Evolutionary conservation across 2,329 filamentous ascomycete species (phyloP).

Genomic region (Colletotrichum lupini): DNA sequence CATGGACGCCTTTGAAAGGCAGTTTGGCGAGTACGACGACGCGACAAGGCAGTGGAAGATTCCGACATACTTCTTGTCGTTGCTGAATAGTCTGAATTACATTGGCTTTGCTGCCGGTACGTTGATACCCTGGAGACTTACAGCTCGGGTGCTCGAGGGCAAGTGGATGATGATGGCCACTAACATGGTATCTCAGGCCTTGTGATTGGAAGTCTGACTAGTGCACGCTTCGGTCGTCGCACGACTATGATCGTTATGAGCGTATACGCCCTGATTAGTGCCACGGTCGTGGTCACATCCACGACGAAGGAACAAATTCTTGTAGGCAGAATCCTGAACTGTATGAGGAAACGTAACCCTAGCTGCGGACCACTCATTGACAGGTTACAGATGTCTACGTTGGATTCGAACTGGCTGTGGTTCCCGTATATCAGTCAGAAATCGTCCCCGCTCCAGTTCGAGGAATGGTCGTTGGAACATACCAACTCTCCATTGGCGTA

Average conservation of each 20-base stretch:
- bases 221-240: constrained; percentile 45
- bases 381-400: constrained; percentile 44
- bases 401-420: constrained; percentile 52
- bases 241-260: constrained; percentile 51
- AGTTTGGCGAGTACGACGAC: constrained; percentile 45
- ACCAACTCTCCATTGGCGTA: constrained; percentile 46
- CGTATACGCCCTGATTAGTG: constrained; percentile 45
- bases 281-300: constrained; percentile 47
- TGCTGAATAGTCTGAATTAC: constrained; percentile 49
- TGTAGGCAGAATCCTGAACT: constrained; percentile 49
- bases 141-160: no score
- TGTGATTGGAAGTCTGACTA: constrained; percentile 41
- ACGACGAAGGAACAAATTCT: constrained; percentile 45
- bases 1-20: constrained; percentile 48
- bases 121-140: background rate
- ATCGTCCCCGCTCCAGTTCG: constrained; percentile 44
- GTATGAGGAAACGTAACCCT: background rate
- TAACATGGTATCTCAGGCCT: constrained; percentile 14
- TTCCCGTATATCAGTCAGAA: constrained; percentile 51
- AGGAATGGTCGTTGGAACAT: constrained; percentile 48
- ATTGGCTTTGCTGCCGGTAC: constrained; percentile 46
- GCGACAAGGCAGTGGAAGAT: constrained; percentile 39
- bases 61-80: constrained; percentile 46
- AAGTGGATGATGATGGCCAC: background rate
- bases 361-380: background rate